Conservation (phyloP, 139 green algal genomes). For the Edaphochlamys debaryana region DNA sequence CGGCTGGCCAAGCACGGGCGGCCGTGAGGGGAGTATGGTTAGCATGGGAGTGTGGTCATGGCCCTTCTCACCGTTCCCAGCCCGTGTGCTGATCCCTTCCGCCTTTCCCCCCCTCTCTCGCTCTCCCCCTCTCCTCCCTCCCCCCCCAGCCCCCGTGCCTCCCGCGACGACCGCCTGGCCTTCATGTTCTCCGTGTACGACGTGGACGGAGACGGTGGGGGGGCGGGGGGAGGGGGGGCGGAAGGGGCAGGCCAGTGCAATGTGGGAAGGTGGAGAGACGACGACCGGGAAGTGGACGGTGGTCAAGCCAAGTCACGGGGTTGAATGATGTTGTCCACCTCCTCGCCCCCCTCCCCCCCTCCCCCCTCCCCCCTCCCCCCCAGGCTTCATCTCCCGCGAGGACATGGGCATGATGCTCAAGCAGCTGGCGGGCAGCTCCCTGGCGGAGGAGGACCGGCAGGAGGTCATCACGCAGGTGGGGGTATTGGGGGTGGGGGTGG, state of each 20-base stretch:
- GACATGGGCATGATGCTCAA: conserved; percentile 89
- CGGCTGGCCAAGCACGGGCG: too few relatives aligned
- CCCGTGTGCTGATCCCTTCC: too few relatives aligned
- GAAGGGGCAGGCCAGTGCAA: background rate
- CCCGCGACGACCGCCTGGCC: conserved; percentile 77
- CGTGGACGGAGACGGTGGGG: conserved; percentile 79
- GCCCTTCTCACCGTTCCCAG: too few relatives aligned
- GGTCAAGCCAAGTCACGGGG: too few relatives aligned
- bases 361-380: background rate
- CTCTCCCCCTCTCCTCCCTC: too few relatives aligned
- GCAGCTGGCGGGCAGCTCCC: conserved; percentile 80
- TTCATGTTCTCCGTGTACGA: conserved; percentile 88
- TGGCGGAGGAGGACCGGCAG: conserved; percentile 77
- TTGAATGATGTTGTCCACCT: too few relatives aligned
- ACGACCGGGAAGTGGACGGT: too few relatives aligned
- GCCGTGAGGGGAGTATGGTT: too few relatives aligned
- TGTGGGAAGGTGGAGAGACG: too few relatives aligned
- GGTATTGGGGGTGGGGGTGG: too few relatives aligned
- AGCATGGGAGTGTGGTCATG: too few relatives aligned
- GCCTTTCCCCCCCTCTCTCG: too few relatives aligned
- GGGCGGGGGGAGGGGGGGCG: background rate
- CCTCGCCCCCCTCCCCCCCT: background rate
- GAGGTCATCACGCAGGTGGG: conserved; percentile 66
- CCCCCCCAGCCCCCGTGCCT: conserved; percentile 68
- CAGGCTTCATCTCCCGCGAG: conserved; percentile 74